Base-by-base conservation (phyloP, 164 flowering plant species). In the Tetrastigma voinierianum region DNA sequence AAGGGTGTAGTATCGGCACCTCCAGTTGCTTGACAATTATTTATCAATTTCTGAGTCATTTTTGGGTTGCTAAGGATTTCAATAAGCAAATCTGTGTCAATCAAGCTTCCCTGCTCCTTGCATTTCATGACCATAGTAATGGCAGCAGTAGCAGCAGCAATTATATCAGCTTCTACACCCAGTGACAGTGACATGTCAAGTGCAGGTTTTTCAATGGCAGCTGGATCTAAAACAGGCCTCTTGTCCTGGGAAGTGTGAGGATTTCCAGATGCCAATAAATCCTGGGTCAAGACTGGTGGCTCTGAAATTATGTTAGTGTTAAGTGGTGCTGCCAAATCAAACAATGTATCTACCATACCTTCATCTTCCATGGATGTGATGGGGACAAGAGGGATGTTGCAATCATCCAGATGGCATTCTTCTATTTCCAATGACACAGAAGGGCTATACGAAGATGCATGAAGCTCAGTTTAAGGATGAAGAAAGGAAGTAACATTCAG, bases 351-450 rank as follows among this genome's bases (percentile, higher is more conserved):
- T 14, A n/a, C 16, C 51, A 46, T n/a, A 2, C 68, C 74, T 16
- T 62, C 73, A 49, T 81, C 87, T 77, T 83, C 87, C 18, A 79
- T 71, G 2, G 82, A 79, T 62, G 53, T 76, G 54, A 72, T 45
- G 7, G 83, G 85, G 48, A 83, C 46, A 11, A 73, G 2, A 10
- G 87, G 84, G 25, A 76, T 78, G 19, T 56, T 64, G 45, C 56
- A 64, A 67, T 78, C 79, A 70, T 81, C 77, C 62, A 54, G 62
- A 23, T 11, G 13, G 68, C 65, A 69, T 9, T 18, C 62, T 45
- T 65, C 72, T 16, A 64, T 11, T 2, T 72, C 73, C 52, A n/a
- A 12, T 1, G 82, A 67, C 60, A 61, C 64, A 47, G 57, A 63
- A 18, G 85, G 83, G 49, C 83, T 84, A 57, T 3, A 67, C 43